phyloP scores from a whole-genome alignment of 768 basidiomycete species.

The Vishniacozyma victoriae region DNA sequence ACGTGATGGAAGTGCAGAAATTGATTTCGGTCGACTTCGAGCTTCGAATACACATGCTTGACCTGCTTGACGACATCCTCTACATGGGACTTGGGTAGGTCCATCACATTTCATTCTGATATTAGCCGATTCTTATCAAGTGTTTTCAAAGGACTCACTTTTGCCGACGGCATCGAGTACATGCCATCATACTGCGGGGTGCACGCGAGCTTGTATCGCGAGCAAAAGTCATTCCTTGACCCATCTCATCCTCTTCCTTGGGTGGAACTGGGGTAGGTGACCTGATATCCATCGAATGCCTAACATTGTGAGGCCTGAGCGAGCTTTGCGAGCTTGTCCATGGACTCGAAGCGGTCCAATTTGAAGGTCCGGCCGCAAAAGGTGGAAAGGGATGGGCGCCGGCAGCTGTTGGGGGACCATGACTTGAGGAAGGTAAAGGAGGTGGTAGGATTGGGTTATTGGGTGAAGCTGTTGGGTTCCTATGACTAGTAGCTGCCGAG shows the following conservation, averaged over 20 bases:
- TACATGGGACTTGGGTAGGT: conserved; percentile 32
- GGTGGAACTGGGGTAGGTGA: conserved; percentile 10
- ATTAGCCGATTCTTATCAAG: background rate
- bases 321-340: conserved; percentile 11
- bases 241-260: conserved; percentile 3
- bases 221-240: conserved; percentile 12
- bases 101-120: conserved; percentile 44
- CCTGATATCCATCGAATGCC: conserved; percentile 15
- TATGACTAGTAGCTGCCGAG: background rate
- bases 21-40: conserved; percentile 38
- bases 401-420: conserved; percentile 7
- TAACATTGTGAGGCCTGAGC: conserved; percentile 6
- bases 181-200: conserved; percentile 28
- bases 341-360: background rate
- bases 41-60: conserved; percentile 38
- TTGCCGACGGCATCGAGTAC: conserved; percentile 22
- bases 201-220: conserved; percentile 15
- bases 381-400: conserved; percentile 11
- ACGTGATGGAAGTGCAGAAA: conserved; percentile 32
- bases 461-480: conserved; percentile 9
- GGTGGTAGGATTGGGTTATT: conserved; percentile 16
- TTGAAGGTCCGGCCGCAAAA: conserved; percentile 15
- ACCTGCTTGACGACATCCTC: conserved; percentile 35
- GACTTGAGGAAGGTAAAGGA: conserved; percentile 11
- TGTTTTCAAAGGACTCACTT: conserved; percentile 9